These are phyloP conservation scores for Marvania coccoides DNA, from an alignment of 139 green algal species.

Conservation along the genomic window DNA sequence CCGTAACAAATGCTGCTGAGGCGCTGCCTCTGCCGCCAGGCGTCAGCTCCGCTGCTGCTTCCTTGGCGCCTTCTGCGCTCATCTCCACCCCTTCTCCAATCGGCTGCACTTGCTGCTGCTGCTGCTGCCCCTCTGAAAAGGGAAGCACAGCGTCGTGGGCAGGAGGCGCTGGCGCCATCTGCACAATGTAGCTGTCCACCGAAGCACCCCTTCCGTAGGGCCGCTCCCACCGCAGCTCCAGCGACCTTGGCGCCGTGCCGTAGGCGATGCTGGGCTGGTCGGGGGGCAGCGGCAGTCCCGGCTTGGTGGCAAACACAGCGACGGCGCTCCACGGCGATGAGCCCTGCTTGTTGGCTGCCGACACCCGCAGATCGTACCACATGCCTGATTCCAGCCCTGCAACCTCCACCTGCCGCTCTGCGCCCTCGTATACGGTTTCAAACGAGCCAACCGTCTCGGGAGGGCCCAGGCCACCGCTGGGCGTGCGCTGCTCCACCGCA, in stretches of 20 bases:
- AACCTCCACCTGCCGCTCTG: constrained; percentile 5
- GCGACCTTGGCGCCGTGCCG: background rate
- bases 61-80: background rate
- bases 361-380: constrained; percentile 44
- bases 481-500: background rate
- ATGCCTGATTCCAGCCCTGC: constrained; percentile 24
- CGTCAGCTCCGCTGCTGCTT: background rate
- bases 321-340: constrained; percentile 22
- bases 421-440: constrained; percentile 10
- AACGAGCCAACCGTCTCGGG: background rate
- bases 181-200: constrained; percentile 34
- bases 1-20: constrained; percentile 9
- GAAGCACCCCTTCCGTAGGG: constrained; percentile 32
- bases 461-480: constrained; percentile 6
- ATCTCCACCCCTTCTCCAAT: too few relatives aligned
- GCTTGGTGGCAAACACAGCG: background rate
- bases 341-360: constrained; percentile 43
- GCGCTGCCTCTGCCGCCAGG: constrained; percentile 6
- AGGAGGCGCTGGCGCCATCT: background rate
- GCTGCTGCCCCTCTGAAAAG: background rate
- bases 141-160: too few relatives aligned
- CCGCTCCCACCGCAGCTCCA: constrained; percentile 31
- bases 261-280: background rate
- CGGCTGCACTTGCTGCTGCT: background rate
- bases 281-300: constrained; percentile 14